Conservation (phyloP, 306 rosid species). For the Pachyrhizus erosus region DNA sequence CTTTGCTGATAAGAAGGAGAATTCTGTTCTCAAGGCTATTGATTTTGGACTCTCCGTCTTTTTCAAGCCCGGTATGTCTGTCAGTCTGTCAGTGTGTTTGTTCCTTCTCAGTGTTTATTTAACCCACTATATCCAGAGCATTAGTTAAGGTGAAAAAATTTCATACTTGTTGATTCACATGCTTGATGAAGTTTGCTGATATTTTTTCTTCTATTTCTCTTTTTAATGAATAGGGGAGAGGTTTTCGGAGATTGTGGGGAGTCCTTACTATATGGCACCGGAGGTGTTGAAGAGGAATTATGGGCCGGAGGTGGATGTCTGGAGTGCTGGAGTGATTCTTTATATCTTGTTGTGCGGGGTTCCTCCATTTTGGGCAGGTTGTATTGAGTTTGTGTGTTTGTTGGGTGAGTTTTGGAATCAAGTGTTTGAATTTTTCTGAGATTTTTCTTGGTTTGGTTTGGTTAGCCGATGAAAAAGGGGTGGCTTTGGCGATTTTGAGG, state of each 20-base stretch:
- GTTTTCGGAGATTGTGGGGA: constrained; percentile 88
- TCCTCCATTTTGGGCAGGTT: constrained; percentile 98
- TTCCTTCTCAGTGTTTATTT: too few species aligned
- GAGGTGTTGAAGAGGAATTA: constrained; percentile 85
- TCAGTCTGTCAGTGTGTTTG: too few species aligned
- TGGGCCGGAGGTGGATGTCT: constrained; percentile 86
- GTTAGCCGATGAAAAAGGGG: constrained; percentile 92
- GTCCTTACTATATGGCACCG: constrained; percentile 94
- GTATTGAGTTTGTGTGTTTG: not conserved
- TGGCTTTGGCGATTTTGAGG: constrained; percentile 94
- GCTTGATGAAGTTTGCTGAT: not conserved
- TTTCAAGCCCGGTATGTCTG: constrained; percentile 71
- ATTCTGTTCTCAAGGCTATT: constrained; percentile 80
- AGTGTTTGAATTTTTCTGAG: too few species aligned
- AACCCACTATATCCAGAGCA: too few species aligned
- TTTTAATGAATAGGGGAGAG: constrained; percentile 58
- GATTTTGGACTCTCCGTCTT: constrained; percentile 87
- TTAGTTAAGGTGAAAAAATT: too few species aligned
- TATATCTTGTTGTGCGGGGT: constrained; percentile 86
- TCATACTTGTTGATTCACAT: too few species aligned
- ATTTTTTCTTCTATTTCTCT: not conserved
- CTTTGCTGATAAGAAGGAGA: constrained; percentile 81
- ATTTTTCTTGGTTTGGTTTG: not conserved
- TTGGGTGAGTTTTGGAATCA: too few species aligned
- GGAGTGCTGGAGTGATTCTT: constrained; percentile 92